Evolutionary conservation across 768 basidiomycete species (phyloP).

Genomic region (Phylloporus scabripes): DNA sequence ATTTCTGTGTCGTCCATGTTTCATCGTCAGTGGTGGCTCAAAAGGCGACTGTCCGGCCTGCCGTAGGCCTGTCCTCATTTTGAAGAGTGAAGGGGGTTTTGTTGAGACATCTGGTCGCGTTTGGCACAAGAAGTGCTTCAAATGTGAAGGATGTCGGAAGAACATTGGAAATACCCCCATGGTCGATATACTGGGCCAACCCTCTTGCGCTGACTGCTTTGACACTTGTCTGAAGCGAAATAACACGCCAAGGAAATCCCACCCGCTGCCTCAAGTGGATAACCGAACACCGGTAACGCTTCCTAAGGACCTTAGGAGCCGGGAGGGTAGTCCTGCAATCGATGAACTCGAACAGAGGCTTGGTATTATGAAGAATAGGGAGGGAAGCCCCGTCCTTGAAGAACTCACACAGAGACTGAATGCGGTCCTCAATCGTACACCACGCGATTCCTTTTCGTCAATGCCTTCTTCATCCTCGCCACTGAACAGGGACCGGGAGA

Average conservation of each 20-base stretch:
- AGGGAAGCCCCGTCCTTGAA: constrained; percentile 50
- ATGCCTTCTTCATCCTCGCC: constrained; percentile 22
- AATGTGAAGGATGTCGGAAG: constrained; percentile 66
- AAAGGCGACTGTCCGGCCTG: constrained; percentile 70
- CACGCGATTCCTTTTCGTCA: constrained; percentile 25
- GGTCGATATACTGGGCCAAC: constrained; percentile 78
- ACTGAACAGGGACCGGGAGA: constrained; percentile 16
- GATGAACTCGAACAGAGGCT: constrained; percentile 60
- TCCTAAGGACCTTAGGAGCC: constrained; percentile 37
- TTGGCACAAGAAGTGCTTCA: constrained; percentile 83
- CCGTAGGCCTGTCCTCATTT: constrained; percentile 61
- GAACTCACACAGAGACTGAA: constrained; percentile 45
- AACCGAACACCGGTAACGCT: constrained; percentile 43
- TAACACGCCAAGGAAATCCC: constrained; percentile 34
- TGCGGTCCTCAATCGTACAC: constrained; percentile 35
- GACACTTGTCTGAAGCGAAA: constrained; percentile 65
- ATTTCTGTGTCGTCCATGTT: constrained; percentile 75
- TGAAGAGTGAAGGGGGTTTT: constrained; percentile 75
- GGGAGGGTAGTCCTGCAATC: constrained; percentile 55
- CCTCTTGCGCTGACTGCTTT: constrained; percentile 77
- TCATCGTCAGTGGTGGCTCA: constrained; percentile 65
- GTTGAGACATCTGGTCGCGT: constrained; percentile 62
- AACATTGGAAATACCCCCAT: constrained; percentile 70
- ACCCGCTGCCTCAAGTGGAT: constrained; percentile 34
- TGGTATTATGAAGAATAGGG: constrained; percentile 49